phyloP scores from a whole-genome alignment of 495 filamentous ascomycete species.

The Cudoniella acicularis region DNA sequence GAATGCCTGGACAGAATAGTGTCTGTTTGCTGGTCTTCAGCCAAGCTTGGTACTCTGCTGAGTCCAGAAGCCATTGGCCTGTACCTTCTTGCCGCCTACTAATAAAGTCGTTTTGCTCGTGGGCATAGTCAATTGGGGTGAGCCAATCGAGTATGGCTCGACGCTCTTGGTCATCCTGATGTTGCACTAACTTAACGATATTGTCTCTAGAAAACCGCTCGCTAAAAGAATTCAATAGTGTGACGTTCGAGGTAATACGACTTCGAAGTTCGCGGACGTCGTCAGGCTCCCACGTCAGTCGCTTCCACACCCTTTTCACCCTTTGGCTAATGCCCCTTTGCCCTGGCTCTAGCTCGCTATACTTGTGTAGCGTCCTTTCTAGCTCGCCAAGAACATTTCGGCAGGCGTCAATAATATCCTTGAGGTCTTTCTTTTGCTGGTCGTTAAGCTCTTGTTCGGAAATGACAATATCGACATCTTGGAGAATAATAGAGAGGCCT shows the following conservation, averaged over 20 bases:
- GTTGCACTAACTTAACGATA: background rate
- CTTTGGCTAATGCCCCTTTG: slow-evolving; percentile 4
- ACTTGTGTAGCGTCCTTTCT: slow-evolving; percentile 5
- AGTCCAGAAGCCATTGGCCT: slow-evolving; percentile 38
- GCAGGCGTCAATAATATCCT: slow-evolving; percentile 9
- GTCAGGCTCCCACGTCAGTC: slow-evolving; percentile 30
- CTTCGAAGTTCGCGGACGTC: slow-evolving; percentile 27
- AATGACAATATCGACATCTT: slow-evolving; percentile 18
- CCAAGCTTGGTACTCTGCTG: slow-evolving; percentile 35
- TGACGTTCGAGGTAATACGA: slow-evolving; percentile 26
- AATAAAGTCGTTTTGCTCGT: slow-evolving; percentile 34
- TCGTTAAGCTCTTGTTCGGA: slow-evolving; percentile 1
- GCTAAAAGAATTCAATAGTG: slow-evolving; percentile 19
- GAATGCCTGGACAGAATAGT: slow-evolving; percentile 17
- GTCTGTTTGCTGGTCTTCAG: slow-evolving; percentile 20
- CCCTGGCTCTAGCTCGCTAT: slow-evolving; percentile 6
- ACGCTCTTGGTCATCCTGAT: background rate
- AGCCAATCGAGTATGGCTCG: slow-evolving; percentile 28
- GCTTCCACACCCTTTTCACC: slow-evolving; percentile 26
- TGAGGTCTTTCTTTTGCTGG: slow-evolving; percentile 7
- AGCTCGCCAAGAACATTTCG: slow-evolving; percentile 12
- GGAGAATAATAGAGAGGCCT: slow-evolving; percentile 25
- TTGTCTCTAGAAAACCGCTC: background rate
- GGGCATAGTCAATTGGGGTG: slow-evolving; percentile 23
- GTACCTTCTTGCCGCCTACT: slow-evolving; percentile 33